Conservation (phyloP, 1,284 basidiomycete genomes). For the Cystobasidiaceae sp. region DNA sequence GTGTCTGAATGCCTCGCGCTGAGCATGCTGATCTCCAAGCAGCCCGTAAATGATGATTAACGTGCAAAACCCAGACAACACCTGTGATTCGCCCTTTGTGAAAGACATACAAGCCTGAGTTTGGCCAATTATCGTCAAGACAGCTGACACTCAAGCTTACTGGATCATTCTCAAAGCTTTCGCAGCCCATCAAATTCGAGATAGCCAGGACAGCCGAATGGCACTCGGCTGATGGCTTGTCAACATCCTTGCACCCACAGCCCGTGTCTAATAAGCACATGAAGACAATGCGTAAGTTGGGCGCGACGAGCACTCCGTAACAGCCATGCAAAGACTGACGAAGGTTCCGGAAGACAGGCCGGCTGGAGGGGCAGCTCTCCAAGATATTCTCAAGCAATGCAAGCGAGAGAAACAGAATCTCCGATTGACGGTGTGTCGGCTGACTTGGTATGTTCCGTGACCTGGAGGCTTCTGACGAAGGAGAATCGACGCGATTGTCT, state of each 20-base stretch:
- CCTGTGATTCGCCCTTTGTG: not conserved
- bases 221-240: no score
- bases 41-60: slow-evolving; percentile 13
- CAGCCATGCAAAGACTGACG: not conserved
- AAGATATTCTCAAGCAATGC: not conserved
- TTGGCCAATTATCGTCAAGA: not conserved
- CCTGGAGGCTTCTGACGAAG: not conserved
- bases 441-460: not conserved
- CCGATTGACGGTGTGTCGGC: not conserved
- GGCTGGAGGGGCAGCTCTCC: not conserved
- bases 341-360: not conserved
- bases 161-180: no score
- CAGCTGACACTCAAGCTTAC: no score
- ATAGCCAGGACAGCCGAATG: no score
- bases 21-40: not conserved
- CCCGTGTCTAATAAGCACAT: not conserved
- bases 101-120: not conserved
- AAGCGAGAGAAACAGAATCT: not conserved
- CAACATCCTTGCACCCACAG: no score
- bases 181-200: no score
- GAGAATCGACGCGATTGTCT: no score
- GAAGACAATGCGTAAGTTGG: not conserved
- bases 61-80: slow-evolving; percentile 1
- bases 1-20: not conserved
- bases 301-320: not conserved